Evolutionary conservation across 2,329 filamentous ascomycete species (phyloP), one percentile per base, ranked within the genome.

Genomic region (Verticillium nonalfalfae): DNA sequence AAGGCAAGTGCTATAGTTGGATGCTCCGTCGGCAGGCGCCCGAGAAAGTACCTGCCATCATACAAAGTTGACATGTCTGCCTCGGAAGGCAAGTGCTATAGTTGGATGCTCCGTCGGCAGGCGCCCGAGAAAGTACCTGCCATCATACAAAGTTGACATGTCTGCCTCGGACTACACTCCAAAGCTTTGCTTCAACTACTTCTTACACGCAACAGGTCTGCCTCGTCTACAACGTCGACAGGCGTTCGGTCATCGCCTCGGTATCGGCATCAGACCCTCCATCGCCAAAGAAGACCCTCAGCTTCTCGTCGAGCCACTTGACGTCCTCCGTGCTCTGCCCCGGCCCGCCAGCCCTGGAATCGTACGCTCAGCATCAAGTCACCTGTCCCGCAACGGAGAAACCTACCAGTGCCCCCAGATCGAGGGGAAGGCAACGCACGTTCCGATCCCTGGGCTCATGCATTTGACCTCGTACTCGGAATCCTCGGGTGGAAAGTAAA

Each of bases 401-500:
- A 58, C 67, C 66, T 62, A 68, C 73, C 73, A 78, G 55, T 79
- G 77, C 0, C 77, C 77, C 75, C 76, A 79, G 18, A 79, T 74
- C 0, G 76, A 78, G 0, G 76, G 76, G 50, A 76, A 75, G 0
- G 74, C 66, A 40, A 76, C 68, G 10, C 76, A 70, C 40, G 72
- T 71, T 0, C 73, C 75, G 34, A 73, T 63, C 0, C 68, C 70
- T 0, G 70, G 61, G 0, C 67, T 60, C 77, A 79, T 79, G 50
- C 69, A 72, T 21, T 83, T 57, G 71, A 93, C 87, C 69, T 95
- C 91, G 61, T 88, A 86, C 68, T 90, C 84, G 0, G 89, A 92
- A 66, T 93, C 91, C 68, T 93, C 90, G 0, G 90, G 89, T 59
- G 90, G 89, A 66, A 95, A 94, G 70, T 94, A 94, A 4, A 94